Conservation (phyloP, 306 rosid genomes). For the Carpinus viminea region DNA sequence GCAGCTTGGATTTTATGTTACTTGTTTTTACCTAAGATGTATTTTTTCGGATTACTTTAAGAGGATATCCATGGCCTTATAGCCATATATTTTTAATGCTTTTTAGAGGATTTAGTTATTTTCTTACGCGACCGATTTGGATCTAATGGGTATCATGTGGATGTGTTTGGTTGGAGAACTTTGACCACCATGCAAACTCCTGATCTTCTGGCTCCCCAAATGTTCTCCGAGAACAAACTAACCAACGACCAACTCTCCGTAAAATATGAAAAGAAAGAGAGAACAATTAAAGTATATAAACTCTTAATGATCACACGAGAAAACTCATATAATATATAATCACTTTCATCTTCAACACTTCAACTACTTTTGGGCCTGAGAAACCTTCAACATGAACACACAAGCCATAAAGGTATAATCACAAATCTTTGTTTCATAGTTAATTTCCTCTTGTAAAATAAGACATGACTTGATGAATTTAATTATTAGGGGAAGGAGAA, state of each 20-base stretch:
- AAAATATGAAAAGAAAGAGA: background rate
- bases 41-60: background rate
- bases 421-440: background rate
- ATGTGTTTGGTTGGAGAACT: conserved; percentile 2
- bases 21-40: background rate
- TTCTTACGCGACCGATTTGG: background rate
- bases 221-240: conserved; percentile 13
- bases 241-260: background rate
- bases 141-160: background rate
- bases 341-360: background rate
- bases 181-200: conserved; percentile 25
- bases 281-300: background rate
- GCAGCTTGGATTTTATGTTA: background rate
- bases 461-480: background rate
- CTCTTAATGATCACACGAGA: conserved; percentile 7
- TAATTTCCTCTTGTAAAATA: background rate
- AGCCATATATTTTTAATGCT: no score
- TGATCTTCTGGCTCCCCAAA: conserved; percentile 27
- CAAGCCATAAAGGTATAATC: conserved; percentile 38
- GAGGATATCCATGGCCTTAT: background rate
- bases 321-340: conserved; percentile 7
- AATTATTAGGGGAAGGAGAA: conserved; percentile 34
- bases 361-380: background rate
- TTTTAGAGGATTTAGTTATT: background rate
- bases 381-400: conserved; percentile 41